These are phyloP conservation scores for Anisodus tanguticus DNA, from an alignment of 257 asterid species.

Conservation along the genomic window DNA sequence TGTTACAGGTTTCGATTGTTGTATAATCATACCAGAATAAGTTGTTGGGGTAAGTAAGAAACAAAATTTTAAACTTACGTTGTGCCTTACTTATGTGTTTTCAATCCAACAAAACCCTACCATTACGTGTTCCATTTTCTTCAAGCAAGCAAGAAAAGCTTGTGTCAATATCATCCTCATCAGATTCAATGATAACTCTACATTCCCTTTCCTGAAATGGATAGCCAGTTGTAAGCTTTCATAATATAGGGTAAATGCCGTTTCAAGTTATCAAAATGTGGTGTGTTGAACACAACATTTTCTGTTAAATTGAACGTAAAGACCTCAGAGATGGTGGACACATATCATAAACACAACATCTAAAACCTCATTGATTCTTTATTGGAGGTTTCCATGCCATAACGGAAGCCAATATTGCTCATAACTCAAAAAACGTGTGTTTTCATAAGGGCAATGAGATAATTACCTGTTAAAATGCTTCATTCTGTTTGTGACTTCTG, in stretches of 20 bases:
- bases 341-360: not conserved
- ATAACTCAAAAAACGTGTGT: not conserved
- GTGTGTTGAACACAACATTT: not conserved
- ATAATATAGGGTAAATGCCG: slow-evolving; percentile 11
- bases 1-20: too few relatives aligned
- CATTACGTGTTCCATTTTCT: slow-evolving; percentile 60
- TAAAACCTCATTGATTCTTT: slow-evolving; percentile 16
- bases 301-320: not conserved
- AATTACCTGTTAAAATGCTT: slow-evolving; percentile 52
- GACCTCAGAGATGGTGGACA: not conserved
- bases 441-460: not conserved
- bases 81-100: too few relatives aligned
- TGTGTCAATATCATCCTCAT: slow-evolving; percentile 66
- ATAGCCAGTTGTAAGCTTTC: slow-evolving; percentile 30
- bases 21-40: too few relatives aligned
- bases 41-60: too few relatives aligned
- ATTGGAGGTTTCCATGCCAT: not conserved
- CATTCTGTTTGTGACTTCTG: slow-evolving; percentile 42
- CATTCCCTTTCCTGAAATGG: slow-evolving; percentile 43
- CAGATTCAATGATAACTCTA: slow-evolving; percentile 48
- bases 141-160: slow-evolving; percentile 68
- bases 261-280: not conserved
- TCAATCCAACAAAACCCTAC: too few relatives aligned
- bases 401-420: not conserved
- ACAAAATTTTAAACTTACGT: too few relatives aligned